A percentile compares a stretch with the other conserved stretches of the same genome.
Evolutionary conservation across 1,284 basidiomycete genomes (phyloP).

Genomic region (Fomitopsis schrenkii): DNA sequence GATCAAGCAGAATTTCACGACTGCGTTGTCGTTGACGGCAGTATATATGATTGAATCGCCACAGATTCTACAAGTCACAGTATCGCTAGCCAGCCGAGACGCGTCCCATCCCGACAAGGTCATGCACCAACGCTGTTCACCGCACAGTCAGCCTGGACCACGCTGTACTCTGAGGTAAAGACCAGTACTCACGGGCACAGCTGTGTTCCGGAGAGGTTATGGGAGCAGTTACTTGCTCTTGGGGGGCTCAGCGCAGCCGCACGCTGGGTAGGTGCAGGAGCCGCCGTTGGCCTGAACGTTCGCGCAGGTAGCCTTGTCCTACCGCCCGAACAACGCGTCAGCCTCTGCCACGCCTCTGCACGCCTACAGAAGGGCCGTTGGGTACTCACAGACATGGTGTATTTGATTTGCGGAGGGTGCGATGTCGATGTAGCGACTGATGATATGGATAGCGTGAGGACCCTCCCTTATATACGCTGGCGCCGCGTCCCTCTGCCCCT

Average conservation of each 20-base stretch:
- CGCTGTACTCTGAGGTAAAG: too few species aligned
- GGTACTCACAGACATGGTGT: conserved; percentile 1
- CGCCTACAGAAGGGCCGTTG: neutral
- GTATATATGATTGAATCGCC: neutral
- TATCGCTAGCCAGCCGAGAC: neutral
- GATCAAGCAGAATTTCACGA: too few species aligned
- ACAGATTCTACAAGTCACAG: neutral
- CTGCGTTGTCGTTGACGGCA: neutral
- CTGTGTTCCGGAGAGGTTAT: neutral
- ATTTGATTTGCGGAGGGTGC: neutral
- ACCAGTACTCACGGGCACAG: neutral
- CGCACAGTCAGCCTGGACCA: too few species aligned
- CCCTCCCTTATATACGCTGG: neutral
- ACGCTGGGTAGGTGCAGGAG: neutral
- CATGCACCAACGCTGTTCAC: too few species aligned
- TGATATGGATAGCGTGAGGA: neutral
- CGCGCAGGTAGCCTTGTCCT: conserved; percentile 1
- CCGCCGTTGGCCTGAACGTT: conserved; percentile 2
- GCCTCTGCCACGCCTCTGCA: neutral
- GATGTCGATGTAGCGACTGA: neutral
- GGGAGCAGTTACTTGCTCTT: neutral
- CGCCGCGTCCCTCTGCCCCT: too few species aligned
- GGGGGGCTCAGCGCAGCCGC: conserved; percentile 1
- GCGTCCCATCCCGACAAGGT: neutral
- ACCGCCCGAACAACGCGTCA: neutral